Evolutionary conservation across 2,329 filamentous ascomycete genomes (phyloP).

Genomic region (Pseudogymnoascus sp.): DNA sequence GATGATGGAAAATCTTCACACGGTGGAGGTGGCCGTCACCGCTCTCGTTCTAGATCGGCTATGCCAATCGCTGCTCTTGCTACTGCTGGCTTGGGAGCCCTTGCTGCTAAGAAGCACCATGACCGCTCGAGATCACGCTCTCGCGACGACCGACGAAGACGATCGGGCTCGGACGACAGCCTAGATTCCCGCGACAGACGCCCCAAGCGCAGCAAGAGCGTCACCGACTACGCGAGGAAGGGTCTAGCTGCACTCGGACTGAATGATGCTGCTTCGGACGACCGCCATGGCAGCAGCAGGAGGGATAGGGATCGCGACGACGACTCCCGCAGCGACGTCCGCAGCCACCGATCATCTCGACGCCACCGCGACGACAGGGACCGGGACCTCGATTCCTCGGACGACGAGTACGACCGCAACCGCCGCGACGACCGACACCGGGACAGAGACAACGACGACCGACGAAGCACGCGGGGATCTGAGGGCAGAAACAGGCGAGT

Average conservation of each 20-base stretch:
- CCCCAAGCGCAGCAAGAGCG: conserved; percentile 49
- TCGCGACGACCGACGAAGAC: conserved; percentile 22
- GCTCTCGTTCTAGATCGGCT: conserved; percentile 59
- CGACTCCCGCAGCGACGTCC: conserved; percentile 16
- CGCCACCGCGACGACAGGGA: conserved; percentile 11
- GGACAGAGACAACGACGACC: conserved; percentile 18
- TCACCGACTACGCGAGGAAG: conserved; percentile 54
- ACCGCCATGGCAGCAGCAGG: conserved; percentile 14
- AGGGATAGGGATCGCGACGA: conserved; percentile 19
- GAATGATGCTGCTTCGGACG: conserved; percentile 36
- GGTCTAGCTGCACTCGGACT: conserved; percentile 54
- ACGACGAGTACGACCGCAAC: conserved; percentile 10
- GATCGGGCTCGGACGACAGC: conserved; percentile 14
- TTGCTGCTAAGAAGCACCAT: conserved; percentile 53
- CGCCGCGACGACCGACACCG: background rate
- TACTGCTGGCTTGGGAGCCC: conserved; percentile 51
- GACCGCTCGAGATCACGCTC: conserved; percentile 39
- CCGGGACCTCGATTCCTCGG: conserved; percentile 8
- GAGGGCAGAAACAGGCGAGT: conserved; percentile 22
- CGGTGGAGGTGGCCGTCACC: conserved; percentile 34
- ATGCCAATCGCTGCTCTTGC: conserved; percentile 48
- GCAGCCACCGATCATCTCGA: conserved; percentile 13
- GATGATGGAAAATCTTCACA: conserved; percentile 28
- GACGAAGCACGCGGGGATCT: background rate
- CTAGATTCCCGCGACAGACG: conserved; percentile 26